Percentiles rank a stretch among this genome's conserved stretches.
Conservation (phyloP, 768 basidiomycete species). For the Galerina sulciceps region DNA sequence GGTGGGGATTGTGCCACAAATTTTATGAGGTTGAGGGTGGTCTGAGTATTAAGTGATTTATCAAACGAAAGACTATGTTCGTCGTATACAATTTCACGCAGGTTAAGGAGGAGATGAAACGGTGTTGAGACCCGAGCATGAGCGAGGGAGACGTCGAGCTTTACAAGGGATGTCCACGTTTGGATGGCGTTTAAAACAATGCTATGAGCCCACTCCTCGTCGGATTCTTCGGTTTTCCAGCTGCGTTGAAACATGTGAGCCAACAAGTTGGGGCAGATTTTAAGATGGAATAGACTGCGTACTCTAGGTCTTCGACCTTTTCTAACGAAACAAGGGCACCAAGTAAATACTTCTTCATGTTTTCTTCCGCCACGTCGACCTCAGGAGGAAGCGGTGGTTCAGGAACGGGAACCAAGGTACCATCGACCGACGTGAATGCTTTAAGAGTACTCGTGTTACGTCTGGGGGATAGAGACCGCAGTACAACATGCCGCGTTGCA, state of each 20-base stretch:
- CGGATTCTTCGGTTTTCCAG: background rate
- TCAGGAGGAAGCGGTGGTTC: background rate
- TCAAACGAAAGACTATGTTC: background rate
- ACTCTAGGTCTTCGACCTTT: background rate
- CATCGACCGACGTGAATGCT: background rate
- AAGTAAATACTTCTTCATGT: background rate
- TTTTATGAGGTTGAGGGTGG: background rate
- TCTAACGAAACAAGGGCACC: background rate
- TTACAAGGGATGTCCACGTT: background rate
- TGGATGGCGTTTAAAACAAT: background rate
- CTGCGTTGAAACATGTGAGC: background rate
- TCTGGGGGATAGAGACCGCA: slow-evolving; percentile 1
- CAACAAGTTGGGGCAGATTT: too few species aligned
- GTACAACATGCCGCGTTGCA: background rate
- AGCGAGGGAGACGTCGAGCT: background rate
- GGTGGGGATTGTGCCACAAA: slow-evolving; percentile 1
- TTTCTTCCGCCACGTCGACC: background rate
- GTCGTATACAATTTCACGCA: background rate
- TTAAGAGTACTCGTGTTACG: background rate
- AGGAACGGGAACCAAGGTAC: background rate
- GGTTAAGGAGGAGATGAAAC: background rate
- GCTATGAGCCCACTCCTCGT: background rate
- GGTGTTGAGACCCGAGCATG: background rate
- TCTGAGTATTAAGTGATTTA: background rate
- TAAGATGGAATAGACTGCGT: background rate